Evolutionary conservation across 805 yeast genomes (phyloP).

Genomic region (Yamadazyma takamatsuzukensis): DNA sequence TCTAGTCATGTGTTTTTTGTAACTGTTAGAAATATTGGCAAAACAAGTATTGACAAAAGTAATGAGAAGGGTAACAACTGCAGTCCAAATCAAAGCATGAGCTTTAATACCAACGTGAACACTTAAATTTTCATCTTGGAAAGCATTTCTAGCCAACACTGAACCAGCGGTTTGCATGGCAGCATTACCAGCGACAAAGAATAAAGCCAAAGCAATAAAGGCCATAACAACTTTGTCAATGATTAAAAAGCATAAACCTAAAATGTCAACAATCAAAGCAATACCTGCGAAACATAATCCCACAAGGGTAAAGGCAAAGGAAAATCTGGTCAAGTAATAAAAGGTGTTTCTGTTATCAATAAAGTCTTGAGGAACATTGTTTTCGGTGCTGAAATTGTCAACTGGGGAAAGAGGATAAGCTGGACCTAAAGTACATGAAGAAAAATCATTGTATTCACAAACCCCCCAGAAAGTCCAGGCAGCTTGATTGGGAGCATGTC

Average conservation of each 20-base stretch:
- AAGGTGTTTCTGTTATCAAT: slow-evolving; percentile 51
- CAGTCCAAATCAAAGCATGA: slow-evolving; percentile 69
- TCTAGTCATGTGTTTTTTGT: slow-evolving; percentile 46
- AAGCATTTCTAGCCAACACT: slow-evolving; percentile 73
- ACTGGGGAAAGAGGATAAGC: slow-evolving; percentile 86
- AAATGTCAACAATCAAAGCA: slow-evolving; percentile 50
- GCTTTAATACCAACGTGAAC: slow-evolving; percentile 54
- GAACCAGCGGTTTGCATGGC: slow-evolving; percentile 71
- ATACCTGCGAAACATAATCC: slow-evolving; percentile 62
- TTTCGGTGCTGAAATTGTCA: slow-evolving; percentile 58
- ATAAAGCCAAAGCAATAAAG: slow-evolving; percentile 47
- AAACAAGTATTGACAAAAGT: slow-evolving; percentile 53
- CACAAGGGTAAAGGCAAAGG: slow-evolving; percentile 59
- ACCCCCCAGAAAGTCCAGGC: slow-evolving; percentile 86
- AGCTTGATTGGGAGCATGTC: slow-evolving; percentile 46
- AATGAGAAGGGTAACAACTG: slow-evolving; percentile 50
- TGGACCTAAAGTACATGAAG: slow-evolving; percentile 51
- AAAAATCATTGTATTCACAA: slow-evolving; percentile 57
- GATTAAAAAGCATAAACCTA: slow-evolving; percentile 54
- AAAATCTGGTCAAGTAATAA: slow-evolving; percentile 63
- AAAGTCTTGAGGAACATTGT: slow-evolving; percentile 53
- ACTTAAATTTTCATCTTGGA: slow-evolving; percentile 42
- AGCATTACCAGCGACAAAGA: slow-evolving; percentile 61
- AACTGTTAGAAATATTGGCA: slow-evolving; percentile 45
- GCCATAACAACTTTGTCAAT: slow-evolving; percentile 53